Base-by-base conservation (phyloP, 495 filamentous ascomycete genomes). In the Penicillium cataractarum region DNA sequence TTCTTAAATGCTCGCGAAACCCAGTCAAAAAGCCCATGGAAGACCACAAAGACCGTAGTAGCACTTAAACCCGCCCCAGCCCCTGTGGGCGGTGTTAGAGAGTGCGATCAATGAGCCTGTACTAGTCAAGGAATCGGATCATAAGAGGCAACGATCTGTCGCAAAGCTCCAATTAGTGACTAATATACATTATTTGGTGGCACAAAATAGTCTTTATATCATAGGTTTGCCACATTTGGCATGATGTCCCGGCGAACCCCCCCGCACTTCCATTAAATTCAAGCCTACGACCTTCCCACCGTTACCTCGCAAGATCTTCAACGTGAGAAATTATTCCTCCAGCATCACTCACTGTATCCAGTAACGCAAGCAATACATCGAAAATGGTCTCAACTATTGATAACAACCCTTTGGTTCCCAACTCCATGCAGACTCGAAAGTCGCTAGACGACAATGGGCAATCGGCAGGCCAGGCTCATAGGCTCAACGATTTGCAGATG, bases 161-260 rank as follows among this genome's bases (percentile, higher is more conserved):
- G 15, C n/a, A 50, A 29, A 0, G 15, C 4, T 6, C 4, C 3
- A 50, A 29, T 3, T 27, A n/a, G 46, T 50, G 46, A 50, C 46
- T 50, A 50, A 50, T 50, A 24, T 50, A 15, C 15, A 21, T 55
- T 55, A 49, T 8, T 46, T 22, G 54, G 63, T 54, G 29, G 46
- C 57, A 37, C 27, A 46, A 48, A 27, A 35, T 50, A 71, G 63
- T 68, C 56, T 68, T 68, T 66, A 62, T 56, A 71, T 71, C 68
- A 71, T 68, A 66, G 37, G 48, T 60, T 69, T 58, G 68, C 68
- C 68, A 71, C 68, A 15, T 39, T 19, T 52, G 32, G 48, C 22
- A 35, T 42, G 22, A 26, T 40, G 48, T 60, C 31, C 53, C 57
- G 44, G 44, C 24, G 46, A 64, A 48, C 26, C 52, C 42, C 65